phyloP scores from a whole-genome alignment of 164 flowering plant species.

The Taxillus chinensis region DNA sequence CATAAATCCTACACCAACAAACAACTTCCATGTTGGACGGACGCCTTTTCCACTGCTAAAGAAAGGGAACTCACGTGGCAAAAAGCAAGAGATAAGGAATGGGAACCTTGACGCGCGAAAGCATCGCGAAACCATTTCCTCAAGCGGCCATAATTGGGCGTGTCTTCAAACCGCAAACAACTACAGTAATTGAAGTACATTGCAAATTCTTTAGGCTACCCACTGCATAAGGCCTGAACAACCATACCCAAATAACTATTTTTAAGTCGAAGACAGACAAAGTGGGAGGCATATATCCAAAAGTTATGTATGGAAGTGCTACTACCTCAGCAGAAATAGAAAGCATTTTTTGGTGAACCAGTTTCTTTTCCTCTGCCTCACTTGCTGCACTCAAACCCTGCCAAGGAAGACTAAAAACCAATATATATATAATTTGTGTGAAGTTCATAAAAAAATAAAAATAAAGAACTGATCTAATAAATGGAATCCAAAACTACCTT shows the following conservation, averaged over 20 bases:
- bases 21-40: not conserved
- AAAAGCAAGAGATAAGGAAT: no score
- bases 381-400: not conserved
- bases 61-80: not conserved
- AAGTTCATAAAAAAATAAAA: not conserved
- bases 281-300: no score
- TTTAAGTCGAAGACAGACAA: no score
- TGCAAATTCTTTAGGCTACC: not conserved
- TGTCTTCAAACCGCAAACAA: not conserved
- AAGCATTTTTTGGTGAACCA: not conserved
- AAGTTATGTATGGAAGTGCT: not conserved
- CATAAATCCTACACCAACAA: not conserved
- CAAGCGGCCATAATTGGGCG: not conserved
- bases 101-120: not conserved
- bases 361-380: not conserved
- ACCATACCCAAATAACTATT: not conserved
- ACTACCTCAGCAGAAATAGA: not conserved
- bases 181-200: not conserved
- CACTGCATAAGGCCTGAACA: not conserved
- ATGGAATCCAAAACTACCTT: not conserved
- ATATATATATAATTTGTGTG: not conserved
- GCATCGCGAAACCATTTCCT: not conserved
- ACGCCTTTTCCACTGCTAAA: not conserved
- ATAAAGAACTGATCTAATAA: no score
- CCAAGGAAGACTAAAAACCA: not conserved